Conservation (phyloP, 2,329 filamentous ascomycete species). For the Fusarium pseudoanthophilum region DNA sequence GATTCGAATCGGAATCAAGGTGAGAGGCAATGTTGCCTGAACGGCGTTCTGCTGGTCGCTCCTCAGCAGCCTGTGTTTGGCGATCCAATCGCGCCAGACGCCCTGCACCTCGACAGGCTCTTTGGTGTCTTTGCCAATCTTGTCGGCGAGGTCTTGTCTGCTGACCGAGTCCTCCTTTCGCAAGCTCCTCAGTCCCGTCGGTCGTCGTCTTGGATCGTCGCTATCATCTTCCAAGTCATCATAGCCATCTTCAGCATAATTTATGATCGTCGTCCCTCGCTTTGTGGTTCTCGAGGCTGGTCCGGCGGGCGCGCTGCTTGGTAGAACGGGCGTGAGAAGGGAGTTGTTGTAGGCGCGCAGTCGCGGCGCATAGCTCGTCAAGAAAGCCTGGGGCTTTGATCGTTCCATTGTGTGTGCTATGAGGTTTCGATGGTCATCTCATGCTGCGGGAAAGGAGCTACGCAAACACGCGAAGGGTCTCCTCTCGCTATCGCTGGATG, state of each 20-base stretch:
- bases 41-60: constrained; percentile 70
- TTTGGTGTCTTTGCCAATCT: constrained; percentile 83
- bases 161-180: constrained; percentile 77
- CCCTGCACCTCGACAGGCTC: constrained; percentile 86
- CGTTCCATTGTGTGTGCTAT: constrained; percentile 58
- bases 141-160: constrained; percentile 74
- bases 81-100: constrained; percentile 96
- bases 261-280: constrained; percentile 94
- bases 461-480: constrained; percentile 36
- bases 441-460: constrained; percentile 44
- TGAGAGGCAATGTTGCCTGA: constrained; percentile 82
- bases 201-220: constrained; percentile 79
- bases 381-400: constrained; percentile 80
- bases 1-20: constrained; percentile 94
- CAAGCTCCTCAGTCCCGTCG: constrained; percentile 85
- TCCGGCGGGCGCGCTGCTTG: constrained; percentile 72
- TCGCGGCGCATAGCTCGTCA: constrained; percentile 91
- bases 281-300: constrained; percentile 88
- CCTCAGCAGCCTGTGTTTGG: constrained; percentile 69
- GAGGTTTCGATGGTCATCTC: constrained; percentile 44
- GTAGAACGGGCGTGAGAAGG: constrained; percentile 85
- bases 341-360: constrained; percentile 92
- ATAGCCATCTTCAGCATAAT: constrained; percentile 96
- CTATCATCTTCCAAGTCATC: constrained; percentile 82
- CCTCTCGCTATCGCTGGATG: constrained; percentile 18